Base-by-base conservation (phyloP, 2,329 filamentous ascomycete species). In the Penicillium crustosum region DNA sequence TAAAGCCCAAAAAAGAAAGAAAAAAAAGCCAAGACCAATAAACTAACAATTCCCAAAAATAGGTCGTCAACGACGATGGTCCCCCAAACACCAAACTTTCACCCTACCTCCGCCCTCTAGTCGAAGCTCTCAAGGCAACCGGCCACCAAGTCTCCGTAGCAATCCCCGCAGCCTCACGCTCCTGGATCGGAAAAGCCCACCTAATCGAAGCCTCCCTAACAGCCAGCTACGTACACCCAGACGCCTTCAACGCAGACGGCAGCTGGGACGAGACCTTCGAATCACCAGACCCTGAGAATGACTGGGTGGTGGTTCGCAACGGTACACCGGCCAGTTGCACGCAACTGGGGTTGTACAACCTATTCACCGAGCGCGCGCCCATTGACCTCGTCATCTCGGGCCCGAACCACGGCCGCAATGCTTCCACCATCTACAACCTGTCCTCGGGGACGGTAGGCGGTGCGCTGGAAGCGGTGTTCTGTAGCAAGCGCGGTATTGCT, bases 121-220 rank as follows among this genome's bases (percentile, higher is more conserved):
- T 91, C 54, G 79, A 84, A 60, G 81, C 84, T 58, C 86, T 93
- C 58, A 83, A 90, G 72, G 74, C 80, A 58, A 85, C 87, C 39
- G 91, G 91, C 29, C 93, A 96, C 76, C 81, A 78, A 29, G 90
- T 97, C 66, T 95, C 90, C 15, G 92, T 97, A 61, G 90, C 92
- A 66, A 85, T 97, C 36, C 93, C 93, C 7, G 85, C 95, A 72
- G 87, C 86, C 6, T 93, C 96, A 73, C 87, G 93, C 53, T 95
- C 91, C 21, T 97, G 93, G 93, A 96, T 97, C 71, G 92, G 91
- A 66, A 97, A 97, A 80, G 93, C 93, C 1, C 93, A 97, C 77
- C 88, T 97, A 70, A 93, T 96, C 69, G 92, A 92, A 62, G 87
- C 92, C 73, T 87, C 88, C 2, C 83, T 94, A 60, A 90, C 87